Evolutionary conservation across 257 asterid genomes (phyloP).

Genomic region (Jacaranda copaia): DNA sequence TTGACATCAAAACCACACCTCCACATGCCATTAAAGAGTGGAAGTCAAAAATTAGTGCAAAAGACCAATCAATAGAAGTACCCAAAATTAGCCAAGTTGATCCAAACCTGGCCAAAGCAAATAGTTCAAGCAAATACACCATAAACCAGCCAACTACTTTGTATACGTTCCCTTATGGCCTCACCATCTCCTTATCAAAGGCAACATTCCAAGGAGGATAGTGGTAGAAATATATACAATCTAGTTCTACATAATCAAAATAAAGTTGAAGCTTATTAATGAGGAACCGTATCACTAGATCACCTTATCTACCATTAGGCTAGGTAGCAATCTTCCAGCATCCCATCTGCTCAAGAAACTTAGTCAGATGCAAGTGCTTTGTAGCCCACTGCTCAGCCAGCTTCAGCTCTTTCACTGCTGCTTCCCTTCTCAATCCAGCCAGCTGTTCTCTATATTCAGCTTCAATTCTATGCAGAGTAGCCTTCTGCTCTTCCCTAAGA

Average conservation of each 20-base stretch:
- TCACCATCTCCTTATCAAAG: too few species aligned
- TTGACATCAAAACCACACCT: too few species aligned
- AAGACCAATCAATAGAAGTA: too few species aligned
- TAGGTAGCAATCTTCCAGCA: conserved; percentile 41
- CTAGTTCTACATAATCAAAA: background rate
- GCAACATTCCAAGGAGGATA: background rate
- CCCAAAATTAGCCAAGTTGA: too few species aligned
- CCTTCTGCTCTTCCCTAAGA: conserved; percentile 84
- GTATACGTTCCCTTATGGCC: too few species aligned
- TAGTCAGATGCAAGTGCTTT: conserved; percentile 47
- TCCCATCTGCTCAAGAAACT: conserved; percentile 59
- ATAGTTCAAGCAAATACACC: too few species aligned
- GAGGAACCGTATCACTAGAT: background rate
- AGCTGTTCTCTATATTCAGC: conserved; percentile 81
- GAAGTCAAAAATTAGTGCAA: too few species aligned
- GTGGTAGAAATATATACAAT: background rate
- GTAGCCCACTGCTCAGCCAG: conserved; percentile 93
- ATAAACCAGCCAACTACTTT: too few species aligned
- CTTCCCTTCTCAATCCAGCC: conserved; percentile 82
- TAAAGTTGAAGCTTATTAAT: background rate
- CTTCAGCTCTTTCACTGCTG: conserved; percentile 88
- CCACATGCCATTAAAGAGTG: too few species aligned
- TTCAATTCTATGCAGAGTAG: conserved; percentile 68
- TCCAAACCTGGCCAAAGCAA: too few species aligned
- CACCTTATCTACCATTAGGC: conserved; percentile 34